These are phyloP conservation scores for Rhazya stricta DNA, from an alignment of 257 asterid genomes.

Conservation along the genomic window DNA sequence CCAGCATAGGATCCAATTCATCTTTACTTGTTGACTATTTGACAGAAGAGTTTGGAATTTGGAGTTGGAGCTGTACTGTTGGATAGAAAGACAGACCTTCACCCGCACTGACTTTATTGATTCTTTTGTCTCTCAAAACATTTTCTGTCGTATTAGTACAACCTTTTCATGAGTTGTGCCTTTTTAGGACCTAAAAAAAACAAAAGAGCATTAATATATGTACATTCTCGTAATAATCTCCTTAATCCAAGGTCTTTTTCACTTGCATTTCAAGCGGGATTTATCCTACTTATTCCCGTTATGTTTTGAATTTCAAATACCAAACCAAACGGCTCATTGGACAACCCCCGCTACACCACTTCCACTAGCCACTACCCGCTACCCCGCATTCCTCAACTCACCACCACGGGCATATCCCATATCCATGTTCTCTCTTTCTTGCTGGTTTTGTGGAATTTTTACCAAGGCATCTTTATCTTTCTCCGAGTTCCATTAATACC, in stretches of 20 bases:
- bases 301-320: conserved; percentile 51
- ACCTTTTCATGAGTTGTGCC: not conserved
- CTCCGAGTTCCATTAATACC: not conserved
- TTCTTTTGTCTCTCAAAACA: conserved; percentile 3
- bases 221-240: not conserved
- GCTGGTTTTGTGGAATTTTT: not conserved
- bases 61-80: not conserved
- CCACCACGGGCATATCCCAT: not conserved
- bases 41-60: not conserved
- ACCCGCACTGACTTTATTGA: conserved; percentile 11
- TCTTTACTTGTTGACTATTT: not conserved
- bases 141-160: not conserved
- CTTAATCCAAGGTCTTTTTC: not conserved
- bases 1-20: not conserved
- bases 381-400: conserved; percentile 7
- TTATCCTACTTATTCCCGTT: not conserved
- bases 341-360: conserved; percentile 10
- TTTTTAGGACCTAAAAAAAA: not conserved
- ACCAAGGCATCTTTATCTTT: not conserved
- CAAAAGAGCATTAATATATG: not conserved
- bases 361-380: conserved; percentile 13
- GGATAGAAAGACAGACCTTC: not conserved
- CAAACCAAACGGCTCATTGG: conserved; percentile 45
- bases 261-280: not conserved
- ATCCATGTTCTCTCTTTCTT: conserved; percentile 10